Evolutionary conservation across 139 green algal genomes (phyloP).

Genomic region (Closterium sp.): DNA sequence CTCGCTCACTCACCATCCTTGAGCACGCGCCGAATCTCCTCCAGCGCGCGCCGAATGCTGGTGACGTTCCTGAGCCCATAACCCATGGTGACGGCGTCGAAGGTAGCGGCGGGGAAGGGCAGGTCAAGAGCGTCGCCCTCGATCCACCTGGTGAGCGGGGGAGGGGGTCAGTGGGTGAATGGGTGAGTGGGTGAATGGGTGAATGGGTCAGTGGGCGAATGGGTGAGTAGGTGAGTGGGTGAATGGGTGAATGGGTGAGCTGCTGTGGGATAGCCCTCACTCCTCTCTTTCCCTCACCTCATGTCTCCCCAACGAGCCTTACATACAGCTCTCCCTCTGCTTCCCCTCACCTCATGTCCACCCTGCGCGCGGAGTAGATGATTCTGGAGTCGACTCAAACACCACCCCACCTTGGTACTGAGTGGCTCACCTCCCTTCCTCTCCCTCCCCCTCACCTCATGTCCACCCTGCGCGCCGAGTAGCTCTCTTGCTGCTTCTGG

Average conservation of each 20-base stretch:
- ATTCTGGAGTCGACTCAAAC: too few relatives aligned
- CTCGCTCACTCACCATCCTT: conserved; percentile 54
- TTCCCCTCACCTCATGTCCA: conserved; percentile 13
- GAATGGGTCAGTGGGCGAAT: too few relatives aligned
- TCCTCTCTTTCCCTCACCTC: not conserved
- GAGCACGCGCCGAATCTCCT: conserved; percentile 85
- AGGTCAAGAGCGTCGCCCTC: conserved; percentile 89
- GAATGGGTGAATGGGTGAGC: too few relatives aligned
- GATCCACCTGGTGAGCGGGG: conserved; percentile 65
- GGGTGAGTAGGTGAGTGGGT: too few relatives aligned
- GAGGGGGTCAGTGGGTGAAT: not conserved
- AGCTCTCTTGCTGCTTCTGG: conserved; percentile 32
- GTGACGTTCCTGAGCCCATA: conserved; percentile 95
- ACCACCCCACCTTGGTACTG: too few relatives aligned
- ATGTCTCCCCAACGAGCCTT: too few relatives aligned
- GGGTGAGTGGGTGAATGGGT: not conserved
- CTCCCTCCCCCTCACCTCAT: conserved; percentile 31
- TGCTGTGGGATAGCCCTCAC: too few relatives aligned
- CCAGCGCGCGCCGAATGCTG: conserved; percentile 62
- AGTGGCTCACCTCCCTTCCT: too few relatives aligned
- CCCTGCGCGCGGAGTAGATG: not conserved
- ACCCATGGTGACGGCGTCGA: conserved; percentile 90
- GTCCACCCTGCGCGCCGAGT: not conserved
- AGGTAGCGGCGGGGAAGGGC: conserved; percentile 75
- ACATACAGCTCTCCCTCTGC: not conserved